Percentiles rank a stretch among this genome's conserved stretches.
Evolutionary conservation across 176 grass and related monocot species (phyloP).

Genomic region (Miscanthus lutarioriparius): DNA sequence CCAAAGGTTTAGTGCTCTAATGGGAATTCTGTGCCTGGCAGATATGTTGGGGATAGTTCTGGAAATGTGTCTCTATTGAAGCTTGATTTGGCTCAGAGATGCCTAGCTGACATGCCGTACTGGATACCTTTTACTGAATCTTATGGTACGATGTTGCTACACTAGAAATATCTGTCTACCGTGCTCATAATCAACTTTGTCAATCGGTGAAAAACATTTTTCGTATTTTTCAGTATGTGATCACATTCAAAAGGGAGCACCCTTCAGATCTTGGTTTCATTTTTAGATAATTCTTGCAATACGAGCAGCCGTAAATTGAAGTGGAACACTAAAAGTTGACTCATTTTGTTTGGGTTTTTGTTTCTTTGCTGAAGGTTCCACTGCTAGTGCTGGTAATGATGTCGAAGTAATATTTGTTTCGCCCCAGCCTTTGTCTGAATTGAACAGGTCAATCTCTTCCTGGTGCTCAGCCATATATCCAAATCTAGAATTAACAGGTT

Average conservation of each 20-base stretch:
- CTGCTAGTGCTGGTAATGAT: slow-evolving; percentile 34
- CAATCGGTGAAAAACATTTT: background rate
- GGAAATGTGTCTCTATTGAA: slow-evolving; percentile 71
- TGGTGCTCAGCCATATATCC: slow-evolving; percentile 3
- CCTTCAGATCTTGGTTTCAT: background rate
- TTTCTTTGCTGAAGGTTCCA: slow-evolving; percentile 31
- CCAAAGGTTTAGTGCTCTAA: slow-evolving; percentile 25
- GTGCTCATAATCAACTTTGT: background rate
- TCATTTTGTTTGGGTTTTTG: background rate
- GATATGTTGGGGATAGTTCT: slow-evolving; percentile 71
- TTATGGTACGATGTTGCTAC: slow-evolving; percentile 49
- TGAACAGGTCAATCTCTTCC: slow-evolving; percentile 55
- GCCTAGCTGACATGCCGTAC: slow-evolving; percentile 70
- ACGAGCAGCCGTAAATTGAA: background rate
- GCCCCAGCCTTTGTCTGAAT: slow-evolving; percentile 72
- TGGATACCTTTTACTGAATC: slow-evolving; percentile 85
- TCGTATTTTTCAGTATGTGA: background rate
- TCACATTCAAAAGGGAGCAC: background rate
- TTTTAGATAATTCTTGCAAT: background rate
- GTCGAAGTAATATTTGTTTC: slow-evolving; percentile 49
- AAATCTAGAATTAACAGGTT: background rate
- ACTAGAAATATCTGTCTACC: background rate
- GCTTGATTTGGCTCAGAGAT: slow-evolving; percentile 59
- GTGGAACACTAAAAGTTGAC: background rate
- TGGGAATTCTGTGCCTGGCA: slow-evolving; percentile 21